These are phyloP conservation scores for Irpex sp. DNA, from an alignment of 1,284 basidiomycete species.

Conservation along the genomic window DNA sequence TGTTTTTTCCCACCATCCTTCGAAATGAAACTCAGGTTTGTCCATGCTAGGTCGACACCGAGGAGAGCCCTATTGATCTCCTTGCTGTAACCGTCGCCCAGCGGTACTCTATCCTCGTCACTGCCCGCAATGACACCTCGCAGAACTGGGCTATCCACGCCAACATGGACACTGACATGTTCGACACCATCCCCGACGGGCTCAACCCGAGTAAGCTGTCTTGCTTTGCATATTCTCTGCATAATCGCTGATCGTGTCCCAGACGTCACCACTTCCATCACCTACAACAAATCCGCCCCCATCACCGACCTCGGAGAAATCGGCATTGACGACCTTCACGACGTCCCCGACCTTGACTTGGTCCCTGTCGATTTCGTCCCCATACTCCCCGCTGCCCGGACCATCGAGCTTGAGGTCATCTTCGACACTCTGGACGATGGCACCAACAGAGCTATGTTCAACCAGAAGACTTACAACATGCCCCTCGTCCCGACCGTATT, in stretches of 20 bases:
- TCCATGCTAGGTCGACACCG: slow-evolving; percentile 61
- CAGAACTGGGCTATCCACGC: slow-evolving; percentile 88
- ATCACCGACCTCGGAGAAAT: slow-evolving; percentile 48
- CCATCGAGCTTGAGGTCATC: slow-evolving; percentile 50
- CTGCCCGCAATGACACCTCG: slow-evolving; percentile 81
- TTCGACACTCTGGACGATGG: slow-evolving; percentile 80
- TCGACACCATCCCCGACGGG: slow-evolving; percentile 71
- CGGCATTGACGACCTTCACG: slow-evolving; percentile 41
- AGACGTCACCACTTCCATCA: slow-evolving; percentile 79
- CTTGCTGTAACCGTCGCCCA: slow-evolving; percentile 83
- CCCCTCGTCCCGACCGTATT: slow-evolving; percentile 74
- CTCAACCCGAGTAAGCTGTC: slow-evolving; percentile 69
- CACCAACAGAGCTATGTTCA: slow-evolving; percentile 75
- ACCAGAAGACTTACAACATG: slow-evolving; percentile 66
- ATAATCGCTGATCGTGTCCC: background rate
- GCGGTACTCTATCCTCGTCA: slow-evolving; percentile 91
- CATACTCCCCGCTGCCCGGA: slow-evolving; percentile 41
- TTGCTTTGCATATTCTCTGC: background rate
- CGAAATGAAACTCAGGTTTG: background rate
- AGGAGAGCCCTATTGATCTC: slow-evolving; percentile 68
- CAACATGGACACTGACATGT: slow-evolving; percentile 87
- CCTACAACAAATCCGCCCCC: slow-evolving; percentile 52
- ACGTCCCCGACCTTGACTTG: slow-evolving; percentile 60
- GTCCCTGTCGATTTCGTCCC: slow-evolving; percentile 49
- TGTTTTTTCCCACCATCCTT: background rate